These are phyloP conservation scores for Leccinum fallax DNA, from an alignment of 1,284 basidiomycete genomes.

Conservation along the genomic window DNA sequence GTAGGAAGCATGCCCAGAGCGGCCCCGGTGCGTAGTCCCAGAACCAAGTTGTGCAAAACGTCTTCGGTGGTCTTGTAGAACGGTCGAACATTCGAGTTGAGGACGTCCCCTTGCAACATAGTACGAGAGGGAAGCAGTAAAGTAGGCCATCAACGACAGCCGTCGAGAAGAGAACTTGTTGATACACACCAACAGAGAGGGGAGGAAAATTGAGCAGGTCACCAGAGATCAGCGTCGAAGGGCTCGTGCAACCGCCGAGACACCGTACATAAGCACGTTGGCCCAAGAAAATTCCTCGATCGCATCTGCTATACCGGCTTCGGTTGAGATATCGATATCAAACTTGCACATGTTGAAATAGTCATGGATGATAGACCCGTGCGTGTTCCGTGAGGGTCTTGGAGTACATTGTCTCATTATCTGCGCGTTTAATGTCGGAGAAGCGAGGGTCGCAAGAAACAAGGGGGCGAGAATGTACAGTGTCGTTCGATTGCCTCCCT, in stretches of 20 bases:
- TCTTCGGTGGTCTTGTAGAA: slow-evolving; percentile 37
- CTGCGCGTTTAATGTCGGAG: slow-evolving; percentile 20
- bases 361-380: slow-evolving; percentile 41
- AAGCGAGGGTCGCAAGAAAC: slow-evolving; percentile 46
- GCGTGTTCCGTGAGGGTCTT: slow-evolving; percentile 35
- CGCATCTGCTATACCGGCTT: slow-evolving; percentile 35
- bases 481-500: slow-evolving; percentile 35
- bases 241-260: slow-evolving; percentile 37
- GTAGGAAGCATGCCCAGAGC: slow-evolving; percentile 38
- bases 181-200: slow-evolving; percentile 30
- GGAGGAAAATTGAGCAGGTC: slow-evolving; percentile 48
- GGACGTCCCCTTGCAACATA: slow-evolving; percentile 45
- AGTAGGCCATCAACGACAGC: slow-evolving; percentile 43
- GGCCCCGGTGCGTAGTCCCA: slow-evolving; percentile 38
- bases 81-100: slow-evolving; percentile 34
- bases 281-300: slow-evolving; percentile 46
- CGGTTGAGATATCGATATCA: slow-evolving; percentile 34
- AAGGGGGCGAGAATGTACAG: slow-evolving; percentile 48
- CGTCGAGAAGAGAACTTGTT: slow-evolving; percentile 34
- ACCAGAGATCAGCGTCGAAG: slow-evolving; percentile 50
- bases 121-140: slow-evolving; percentile 37
- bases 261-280: slow-evolving; percentile 41
- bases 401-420: slow-evolving; percentile 26
- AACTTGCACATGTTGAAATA: slow-evolving; percentile 55
- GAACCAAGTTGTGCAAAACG: slow-evolving; percentile 27